Evolutionary conservation across 2,329 filamentous ascomycete genomes (phyloP).

Genomic region (Fusarium devonianum): DNA sequence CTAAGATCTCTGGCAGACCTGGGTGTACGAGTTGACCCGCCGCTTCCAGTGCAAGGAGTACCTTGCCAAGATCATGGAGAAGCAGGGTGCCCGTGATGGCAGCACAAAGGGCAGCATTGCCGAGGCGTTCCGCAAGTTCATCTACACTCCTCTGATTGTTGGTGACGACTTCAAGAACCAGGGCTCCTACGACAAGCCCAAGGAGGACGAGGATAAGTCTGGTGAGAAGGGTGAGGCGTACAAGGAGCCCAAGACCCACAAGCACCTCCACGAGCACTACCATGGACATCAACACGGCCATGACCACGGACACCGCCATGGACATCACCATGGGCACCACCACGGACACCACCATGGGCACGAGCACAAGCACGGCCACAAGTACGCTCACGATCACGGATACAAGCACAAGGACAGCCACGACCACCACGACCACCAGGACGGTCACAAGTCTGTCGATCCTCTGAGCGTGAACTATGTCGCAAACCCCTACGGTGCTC

Average conservation of each 20-base stretch:
- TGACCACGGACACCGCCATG: background rate
- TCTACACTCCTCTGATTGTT: constrained; percentile 40
- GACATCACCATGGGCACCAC: background rate
- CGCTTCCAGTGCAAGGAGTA: constrained; percentile 39
- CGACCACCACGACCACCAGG: constrained; percentile 4
- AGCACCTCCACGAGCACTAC: background rate
- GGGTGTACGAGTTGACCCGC: constrained; percentile 41
- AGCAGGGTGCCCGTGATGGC: constrained; percentile 43
- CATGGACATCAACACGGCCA: background rate
- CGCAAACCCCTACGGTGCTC: background rate
- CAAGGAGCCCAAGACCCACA: constrained; percentile 4
- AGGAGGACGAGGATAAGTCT: background rate
- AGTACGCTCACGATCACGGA: background rate
- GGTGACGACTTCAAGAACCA: constrained; percentile 41
- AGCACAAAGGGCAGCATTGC: constrained; percentile 40
- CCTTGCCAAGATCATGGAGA: constrained; percentile 39
- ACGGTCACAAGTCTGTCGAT: constrained; percentile 6
- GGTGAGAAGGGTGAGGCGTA: background rate
- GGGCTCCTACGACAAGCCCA: constrained; percentile 3
- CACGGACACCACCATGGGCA: background rate
- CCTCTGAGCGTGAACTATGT: too few relatives aligned
- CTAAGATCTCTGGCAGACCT: constrained; percentile 25
- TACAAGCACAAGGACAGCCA: too few relatives aligned
- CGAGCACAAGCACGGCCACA: background rate
- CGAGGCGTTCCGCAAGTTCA: constrained; percentile 39